Evolutionary conservation across 495 filamentous ascomycete genomes (phyloP).

Genomic region (Penicilliopsis zonata): DNA sequence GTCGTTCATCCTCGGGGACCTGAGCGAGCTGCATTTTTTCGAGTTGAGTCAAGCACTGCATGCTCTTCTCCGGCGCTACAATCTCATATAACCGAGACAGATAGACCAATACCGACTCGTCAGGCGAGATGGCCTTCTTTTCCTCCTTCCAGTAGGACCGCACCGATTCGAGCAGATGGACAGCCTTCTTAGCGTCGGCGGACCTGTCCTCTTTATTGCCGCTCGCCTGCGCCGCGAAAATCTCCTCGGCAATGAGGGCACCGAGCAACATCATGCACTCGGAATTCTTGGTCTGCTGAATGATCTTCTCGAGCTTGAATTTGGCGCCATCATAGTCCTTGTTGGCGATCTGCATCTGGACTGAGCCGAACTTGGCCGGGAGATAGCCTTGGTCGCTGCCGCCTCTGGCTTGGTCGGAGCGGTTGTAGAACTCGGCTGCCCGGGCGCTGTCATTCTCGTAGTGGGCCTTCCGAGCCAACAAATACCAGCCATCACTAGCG

Average conservation of each 20-base stretch:
- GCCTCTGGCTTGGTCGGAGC: constrained; percentile 80
- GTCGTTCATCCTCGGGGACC: constrained; percentile 53
- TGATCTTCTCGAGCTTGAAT: constrained; percentile 84
- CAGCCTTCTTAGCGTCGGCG: constrained; percentile 68
- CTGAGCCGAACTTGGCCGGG: constrained; percentile 84
- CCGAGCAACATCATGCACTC: constrained; percentile 87
- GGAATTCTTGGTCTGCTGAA: constrained; percentile 71
- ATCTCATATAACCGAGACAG: constrained; percentile 82
- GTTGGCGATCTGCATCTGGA: constrained; percentile 76
- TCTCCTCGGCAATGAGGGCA: constrained; percentile 84
- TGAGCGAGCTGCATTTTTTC: constrained; percentile 75
- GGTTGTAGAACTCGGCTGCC: constrained; percentile 71
- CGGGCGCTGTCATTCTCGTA: constrained; percentile 51
- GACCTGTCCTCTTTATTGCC: constrained; percentile 79
- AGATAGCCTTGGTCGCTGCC: constrained; percentile 78
- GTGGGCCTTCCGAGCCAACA: constrained; percentile 82
- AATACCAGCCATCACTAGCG: constrained; percentile 93
- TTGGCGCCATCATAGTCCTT: constrained; percentile 84
- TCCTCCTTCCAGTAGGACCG: constrained; percentile 86
- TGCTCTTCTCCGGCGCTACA: constrained; percentile 75
- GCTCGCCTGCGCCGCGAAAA: constrained; percentile 63
- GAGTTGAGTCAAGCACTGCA: constrained; percentile 81
- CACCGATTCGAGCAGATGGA: constrained; percentile 67
- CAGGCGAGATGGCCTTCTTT: constrained; percentile 65
- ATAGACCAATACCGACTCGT: constrained; percentile 83